These are phyloP conservation scores for Planoprotostelium fungivorum DNA, from an alignment of 78 protist species.

Conservation along the genomic window DNA sequence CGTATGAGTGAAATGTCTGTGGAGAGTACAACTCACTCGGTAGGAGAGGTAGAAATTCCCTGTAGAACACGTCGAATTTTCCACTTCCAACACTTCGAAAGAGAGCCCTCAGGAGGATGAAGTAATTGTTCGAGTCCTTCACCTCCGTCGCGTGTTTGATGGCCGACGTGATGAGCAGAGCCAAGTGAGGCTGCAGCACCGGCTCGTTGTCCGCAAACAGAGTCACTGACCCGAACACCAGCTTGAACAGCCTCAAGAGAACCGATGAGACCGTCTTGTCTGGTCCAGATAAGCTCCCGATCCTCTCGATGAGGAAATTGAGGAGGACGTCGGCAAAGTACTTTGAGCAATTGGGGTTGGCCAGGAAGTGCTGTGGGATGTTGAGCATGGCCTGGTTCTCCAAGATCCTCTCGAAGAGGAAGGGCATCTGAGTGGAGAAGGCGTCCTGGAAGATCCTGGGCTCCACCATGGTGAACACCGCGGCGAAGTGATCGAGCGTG, in stretches of 20 bases:
- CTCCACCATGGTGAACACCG: conserved; percentile 75
- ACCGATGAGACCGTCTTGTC: conserved; percentile 4
- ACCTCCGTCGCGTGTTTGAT: conserved; percentile 10
- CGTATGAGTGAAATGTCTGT: not conserved
- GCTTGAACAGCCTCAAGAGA: conserved; percentile 67
- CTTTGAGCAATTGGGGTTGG: conserved; percentile 21
- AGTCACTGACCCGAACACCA: conserved; percentile 65
- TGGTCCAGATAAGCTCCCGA: conserved; percentile 1
- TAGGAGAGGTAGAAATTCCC: conserved; percentile 73
- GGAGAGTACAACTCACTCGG: conserved; percentile 7
- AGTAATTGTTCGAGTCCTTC: conserved; percentile 36
- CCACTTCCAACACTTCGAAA: conserved; percentile 73
- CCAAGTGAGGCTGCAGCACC: conserved; percentile 66
- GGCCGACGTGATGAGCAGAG: conserved; percentile 26
- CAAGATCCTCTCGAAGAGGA: conserved; percentile 39
- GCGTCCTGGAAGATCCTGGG: conserved; percentile 59
- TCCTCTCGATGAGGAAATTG: conserved; percentile 35
- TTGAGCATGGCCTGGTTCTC: conserved; percentile 49
- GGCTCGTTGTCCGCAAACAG: conserved; percentile 63
- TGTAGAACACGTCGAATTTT: conserved; percentile 71
- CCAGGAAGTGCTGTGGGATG: conserved; percentile 80
- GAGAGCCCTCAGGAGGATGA: conserved; percentile 58
- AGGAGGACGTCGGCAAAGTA: conserved; percentile 58
- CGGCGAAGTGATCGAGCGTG: conserved; percentile 76
- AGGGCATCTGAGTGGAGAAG: conserved; percentile 25